phyloP scores from a whole-genome alignment of 768 basidiomycete genomes.

The Suillus subluteus region DNA sequence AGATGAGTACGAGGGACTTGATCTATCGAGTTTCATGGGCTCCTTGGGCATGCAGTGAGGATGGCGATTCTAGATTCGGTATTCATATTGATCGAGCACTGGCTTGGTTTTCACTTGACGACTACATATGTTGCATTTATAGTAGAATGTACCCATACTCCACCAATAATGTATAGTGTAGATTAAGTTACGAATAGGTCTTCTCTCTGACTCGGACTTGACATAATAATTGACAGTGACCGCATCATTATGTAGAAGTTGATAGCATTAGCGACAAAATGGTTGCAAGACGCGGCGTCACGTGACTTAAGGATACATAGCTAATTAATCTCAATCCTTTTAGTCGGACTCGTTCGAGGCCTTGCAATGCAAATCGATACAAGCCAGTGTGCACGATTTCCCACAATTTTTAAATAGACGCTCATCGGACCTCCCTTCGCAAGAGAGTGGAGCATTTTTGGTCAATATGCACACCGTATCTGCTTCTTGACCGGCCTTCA shows the following conservation, averaged over 20 bases:
- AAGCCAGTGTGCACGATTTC: too few relatives aligned
- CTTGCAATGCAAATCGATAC: too few relatives aligned
- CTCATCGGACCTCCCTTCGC: too few relatives aligned
- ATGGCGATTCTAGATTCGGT: slow-evolving; percentile 3
- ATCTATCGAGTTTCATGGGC: slow-evolving; percentile 86
- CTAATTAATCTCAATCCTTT: neutral
- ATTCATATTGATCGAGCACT: slow-evolving; percentile 22
- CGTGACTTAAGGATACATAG: neutral
- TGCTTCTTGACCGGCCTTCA: too few relatives aligned
- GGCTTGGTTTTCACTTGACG: slow-evolving; percentile 18
- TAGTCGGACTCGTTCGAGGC: too few relatives aligned
- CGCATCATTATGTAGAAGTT: neutral
- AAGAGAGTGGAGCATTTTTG: too few relatives aligned
- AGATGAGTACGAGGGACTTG: slow-evolving; percentile 89
- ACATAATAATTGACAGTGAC: neutral
- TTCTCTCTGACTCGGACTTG: neutral
- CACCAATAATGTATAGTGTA: slow-evolving; percentile 38
- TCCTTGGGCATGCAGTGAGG: slow-evolving; percentile 62
- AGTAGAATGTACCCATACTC: slow-evolving; percentile 38
- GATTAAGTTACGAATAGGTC: slow-evolving; percentile 19
- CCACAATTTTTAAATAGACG: too few relatives aligned
- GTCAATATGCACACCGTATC: too few relatives aligned
- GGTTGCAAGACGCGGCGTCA: neutral
- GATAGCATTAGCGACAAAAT: neutral
- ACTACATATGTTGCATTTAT: slow-evolving; percentile 38